Evolutionary conservation across 345 rosid genomes (phyloP).

Genomic region (Salix dunnii): DNA sequence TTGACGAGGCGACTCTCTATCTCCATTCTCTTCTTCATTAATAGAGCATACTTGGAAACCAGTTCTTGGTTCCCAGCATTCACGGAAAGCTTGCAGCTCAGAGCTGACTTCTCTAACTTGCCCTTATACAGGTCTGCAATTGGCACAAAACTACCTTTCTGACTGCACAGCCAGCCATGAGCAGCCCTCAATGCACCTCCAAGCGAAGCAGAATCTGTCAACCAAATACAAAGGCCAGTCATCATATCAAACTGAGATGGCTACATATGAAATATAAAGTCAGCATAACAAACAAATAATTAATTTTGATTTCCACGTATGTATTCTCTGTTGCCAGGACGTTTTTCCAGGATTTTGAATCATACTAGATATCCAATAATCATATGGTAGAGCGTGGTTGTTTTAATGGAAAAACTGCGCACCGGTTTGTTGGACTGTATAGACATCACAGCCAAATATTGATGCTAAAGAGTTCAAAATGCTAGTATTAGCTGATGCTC

Average conservation of each 20-base stretch:
- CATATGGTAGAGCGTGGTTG: background rate
- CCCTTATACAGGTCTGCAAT: constrained; percentile 62
- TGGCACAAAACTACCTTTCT: constrained; percentile 60
- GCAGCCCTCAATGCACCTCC: constrained; percentile 96
- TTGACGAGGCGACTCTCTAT: constrained; percentile 65
- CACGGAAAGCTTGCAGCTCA: constrained; percentile 63
- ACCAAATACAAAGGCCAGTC: background rate
- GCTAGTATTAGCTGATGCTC: constrained; percentile 77
- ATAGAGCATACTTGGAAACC: constrained; percentile 43
- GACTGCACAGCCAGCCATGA: constrained; percentile 85
- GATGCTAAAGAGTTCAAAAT: constrained; percentile 65
- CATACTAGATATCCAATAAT: background rate
- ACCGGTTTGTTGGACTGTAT: constrained; percentile 86
- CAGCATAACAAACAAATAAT: background rate
- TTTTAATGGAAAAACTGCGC: constrained; percentile 1
- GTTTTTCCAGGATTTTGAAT: background rate
- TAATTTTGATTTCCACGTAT: no score
- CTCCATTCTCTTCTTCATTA: constrained; percentile 77
- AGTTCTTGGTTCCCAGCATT: constrained; percentile 49
- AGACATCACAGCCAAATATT: constrained; percentile 78
- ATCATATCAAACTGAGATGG: background rate
- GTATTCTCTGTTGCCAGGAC: background rate
- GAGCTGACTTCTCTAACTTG: constrained; percentile 63
- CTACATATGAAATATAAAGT: background rate
- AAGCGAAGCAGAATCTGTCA: constrained; percentile 86